Conservation (phyloP, 2,329 filamentous ascomycete genomes). For the Verticillium longisporum region DNA sequence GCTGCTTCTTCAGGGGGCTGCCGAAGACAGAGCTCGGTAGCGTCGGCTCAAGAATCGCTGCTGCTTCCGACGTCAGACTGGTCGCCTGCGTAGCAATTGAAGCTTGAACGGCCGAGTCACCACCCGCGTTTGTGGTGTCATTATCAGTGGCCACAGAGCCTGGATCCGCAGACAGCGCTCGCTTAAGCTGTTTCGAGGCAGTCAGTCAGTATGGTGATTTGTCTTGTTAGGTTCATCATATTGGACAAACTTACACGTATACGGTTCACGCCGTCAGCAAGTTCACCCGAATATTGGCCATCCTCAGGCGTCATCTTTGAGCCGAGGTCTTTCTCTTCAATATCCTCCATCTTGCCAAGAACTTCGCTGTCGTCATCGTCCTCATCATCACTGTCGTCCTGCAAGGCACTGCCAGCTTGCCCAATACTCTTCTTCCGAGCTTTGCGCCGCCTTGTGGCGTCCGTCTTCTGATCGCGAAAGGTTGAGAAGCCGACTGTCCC, state of each 20-base stretch:
- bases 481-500: conserved; percentile 86
- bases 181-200: conserved; percentile 56
- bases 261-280: conserved; percentile 73
- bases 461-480: conserved; percentile 66
- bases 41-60: neutral
- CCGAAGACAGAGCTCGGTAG: conserved; percentile 7
- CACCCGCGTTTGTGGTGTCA: conserved; percentile 4
- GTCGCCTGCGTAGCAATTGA: neutral
- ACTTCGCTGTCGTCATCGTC: conserved; percentile 53
- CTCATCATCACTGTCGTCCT: conserved; percentile 66
- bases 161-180: conserved; percentile 67
- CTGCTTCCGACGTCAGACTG: neutral
- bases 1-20: conserved; percentile 11
- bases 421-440: conserved; percentile 57
- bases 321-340: conserved; percentile 54
- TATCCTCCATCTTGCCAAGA: conserved; percentile 58
- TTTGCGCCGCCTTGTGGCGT: conserved; percentile 50
- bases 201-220: neutral
- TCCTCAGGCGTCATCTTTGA: conserved; percentile 63
- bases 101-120: neutral
- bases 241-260: conserved; percentile 57
- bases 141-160: conserved; percentile 31
- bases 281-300: conserved; percentile 62
- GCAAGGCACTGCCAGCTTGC: conserved; percentile 40
- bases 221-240: neutral